Evolutionary conservation across 2,329 filamentous ascomycete species (phyloP).

Genomic region (Chaetomiaceae sp.): DNA sequence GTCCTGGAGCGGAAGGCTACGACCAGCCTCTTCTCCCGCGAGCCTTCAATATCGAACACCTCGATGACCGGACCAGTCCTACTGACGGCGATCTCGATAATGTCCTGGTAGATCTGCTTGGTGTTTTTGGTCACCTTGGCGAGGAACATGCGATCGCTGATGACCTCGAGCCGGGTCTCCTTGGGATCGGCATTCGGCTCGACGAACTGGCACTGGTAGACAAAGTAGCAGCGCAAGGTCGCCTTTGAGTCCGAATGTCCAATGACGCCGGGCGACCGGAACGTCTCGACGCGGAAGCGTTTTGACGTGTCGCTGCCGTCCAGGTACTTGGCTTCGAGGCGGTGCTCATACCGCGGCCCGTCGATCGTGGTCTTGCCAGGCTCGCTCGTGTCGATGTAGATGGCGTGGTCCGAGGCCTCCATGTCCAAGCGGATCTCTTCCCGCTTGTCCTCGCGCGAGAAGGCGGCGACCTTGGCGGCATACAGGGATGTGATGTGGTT

Average conservation of each 20-base stretch:
- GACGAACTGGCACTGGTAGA: slow-evolving; percentile 91
- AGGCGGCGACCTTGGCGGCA: slow-evolving; percentile 91
- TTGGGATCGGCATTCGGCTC: slow-evolving; percentile 65
- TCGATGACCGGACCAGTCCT: slow-evolving; percentile 94
- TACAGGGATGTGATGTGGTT: slow-evolving; percentile 95
- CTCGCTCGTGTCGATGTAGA: slow-evolving; percentile 96
- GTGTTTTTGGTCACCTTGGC: slow-evolving; percentile 96
- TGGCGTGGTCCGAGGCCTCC: slow-evolving; percentile 88
- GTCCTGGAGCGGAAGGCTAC: slow-evolving; percentile 92
- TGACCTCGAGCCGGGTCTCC: slow-evolving; percentile 84
- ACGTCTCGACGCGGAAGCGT: slow-evolving; percentile 92
- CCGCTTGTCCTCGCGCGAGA: slow-evolving; percentile 85
- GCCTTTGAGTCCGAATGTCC: slow-evolving; percentile 66
- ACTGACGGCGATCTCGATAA: slow-evolving; percentile 77
- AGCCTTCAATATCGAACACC: slow-evolving; percentile 90
- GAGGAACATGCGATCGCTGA: slow-evolving; percentile 89
- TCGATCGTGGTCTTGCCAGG: slow-evolving; percentile 70
- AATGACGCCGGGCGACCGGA: slow-evolving; percentile 80
- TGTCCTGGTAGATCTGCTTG: slow-evolving; percentile 89
- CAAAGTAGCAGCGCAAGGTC: slow-evolving; percentile 93
- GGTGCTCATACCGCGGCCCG: slow-evolving; percentile 87
- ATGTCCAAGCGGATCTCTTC: slow-evolving; percentile 94
- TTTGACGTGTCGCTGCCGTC: slow-evolving; percentile 67
- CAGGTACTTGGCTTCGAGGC: slow-evolving; percentile 92
- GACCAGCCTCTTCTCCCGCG: slow-evolving; percentile 86